Base-by-base conservation (phyloP, 306 rosid species). In the Purshia tridentata region DNA sequence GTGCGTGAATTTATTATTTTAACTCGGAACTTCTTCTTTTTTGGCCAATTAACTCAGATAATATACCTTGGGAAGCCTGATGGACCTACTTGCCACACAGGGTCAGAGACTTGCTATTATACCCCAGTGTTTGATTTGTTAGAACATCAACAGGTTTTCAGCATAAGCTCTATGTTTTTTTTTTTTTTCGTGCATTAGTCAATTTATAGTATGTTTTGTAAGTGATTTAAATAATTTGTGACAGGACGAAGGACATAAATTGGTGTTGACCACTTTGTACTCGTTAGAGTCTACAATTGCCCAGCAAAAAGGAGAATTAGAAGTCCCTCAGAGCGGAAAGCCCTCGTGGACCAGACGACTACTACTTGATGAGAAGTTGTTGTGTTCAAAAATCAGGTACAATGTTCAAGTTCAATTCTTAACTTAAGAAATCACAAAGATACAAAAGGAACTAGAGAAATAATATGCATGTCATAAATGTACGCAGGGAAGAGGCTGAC, bases 81-180 rank as follows among this genome's bases (percentile, higher is more conserved):
- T 84, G 98, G 97, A 12, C 97, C 98, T 57, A 91, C 95, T 77
- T 91, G 98, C 77, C 97, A 94, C 83, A 94, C 95, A 0, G 98
- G 97, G 42, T 69, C 92, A 0, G 96, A 89, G 80, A 94, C 98
- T 41, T 94, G 96, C 82, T 86, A 91, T 74, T 89, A 87, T 80
- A 93, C 87, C 46, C 73, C 91, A 52, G 84, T 86, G 10, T 62
- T 77, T 70, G 94, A 86, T 78, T 81, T 80, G 59, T 73, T 81
- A 74, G 84, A 85, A 22, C 81, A 69, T 29, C 69, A 75, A 68
- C 87, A 91, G 97, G 96, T 94, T 69, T 53, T 69, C 23, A 41
- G 77, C 72, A 42, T n/a, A n/a, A n/a, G n/a, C n/a, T n/a, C n/a
- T n/a, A n/a, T n/a, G n/a, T n/a, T n/a, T n/a, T n/a, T n/a, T n/a